phyloP scores from a whole-genome alignment of 1,284 basidiomycete species.

The Peniophora sp. region DNA sequence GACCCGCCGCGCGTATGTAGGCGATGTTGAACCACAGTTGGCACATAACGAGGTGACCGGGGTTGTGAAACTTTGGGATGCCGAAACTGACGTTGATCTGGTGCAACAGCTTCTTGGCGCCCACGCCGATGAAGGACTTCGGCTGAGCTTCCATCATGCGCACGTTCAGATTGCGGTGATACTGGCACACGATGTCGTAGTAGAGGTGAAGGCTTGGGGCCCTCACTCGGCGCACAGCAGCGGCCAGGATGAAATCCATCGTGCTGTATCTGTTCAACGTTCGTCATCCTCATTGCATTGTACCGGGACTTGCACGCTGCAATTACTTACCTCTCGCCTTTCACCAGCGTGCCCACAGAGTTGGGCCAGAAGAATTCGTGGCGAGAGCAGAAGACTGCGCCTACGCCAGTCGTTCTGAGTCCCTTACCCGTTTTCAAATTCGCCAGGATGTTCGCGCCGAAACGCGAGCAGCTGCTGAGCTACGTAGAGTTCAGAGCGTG shows the following conservation, averaged over 20 bases:
- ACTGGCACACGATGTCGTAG: too few species aligned
- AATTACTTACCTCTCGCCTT: too few species aligned
- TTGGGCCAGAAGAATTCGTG: not conserved
- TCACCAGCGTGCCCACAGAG: too few species aligned
- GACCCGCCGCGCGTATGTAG: slow-evolving; percentile 5
- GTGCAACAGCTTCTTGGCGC: too few species aligned
- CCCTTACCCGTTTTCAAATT: not conserved
- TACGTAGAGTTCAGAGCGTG: not conserved
- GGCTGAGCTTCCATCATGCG: too few species aligned
- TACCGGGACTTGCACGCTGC: not conserved
- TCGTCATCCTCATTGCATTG: not conserved
- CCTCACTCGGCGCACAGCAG: not conserved
- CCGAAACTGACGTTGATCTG: slow-evolving; percentile 3
- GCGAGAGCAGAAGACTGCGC: not conserved
- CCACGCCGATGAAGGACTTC: too few species aligned
- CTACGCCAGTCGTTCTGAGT: not conserved
- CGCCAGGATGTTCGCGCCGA: not conserved
- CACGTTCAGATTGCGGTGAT: too few species aligned
- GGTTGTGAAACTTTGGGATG: slow-evolving; percentile 15
- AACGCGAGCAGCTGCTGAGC: not conserved
- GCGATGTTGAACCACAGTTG: slow-evolving; percentile 15
- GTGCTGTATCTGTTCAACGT: not conserved
- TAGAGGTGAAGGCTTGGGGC: too few species aligned
- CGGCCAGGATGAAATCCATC: not conserved
- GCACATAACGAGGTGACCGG: slow-evolving; percentile 8